These are phyloP conservation scores for Globisporangium parvum DNA, from an alignment of 352 stramenopile species.

Conservation along the genomic window DNA sequence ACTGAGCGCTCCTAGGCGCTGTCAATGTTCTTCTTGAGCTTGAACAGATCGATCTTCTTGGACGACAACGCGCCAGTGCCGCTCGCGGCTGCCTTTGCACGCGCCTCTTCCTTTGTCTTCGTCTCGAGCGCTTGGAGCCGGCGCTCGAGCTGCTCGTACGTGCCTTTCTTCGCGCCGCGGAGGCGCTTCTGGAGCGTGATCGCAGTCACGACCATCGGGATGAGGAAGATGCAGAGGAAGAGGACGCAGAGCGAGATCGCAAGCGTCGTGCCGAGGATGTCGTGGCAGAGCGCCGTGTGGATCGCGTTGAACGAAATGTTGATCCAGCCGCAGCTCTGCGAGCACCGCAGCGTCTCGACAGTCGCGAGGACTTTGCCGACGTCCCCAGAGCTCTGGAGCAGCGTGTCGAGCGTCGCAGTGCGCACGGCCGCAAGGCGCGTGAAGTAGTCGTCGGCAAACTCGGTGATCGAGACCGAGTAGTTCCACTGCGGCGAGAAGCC, in stretches of 20 bases:
- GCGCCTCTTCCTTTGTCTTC: conserved; percentile 38
- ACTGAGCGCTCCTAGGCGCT: neutral
- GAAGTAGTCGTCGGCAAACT: conserved; percentile 61
- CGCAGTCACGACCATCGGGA: conserved; percentile 65
- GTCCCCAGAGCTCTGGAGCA: conserved; percentile 37
- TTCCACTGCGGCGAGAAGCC: conserved; percentile 56
- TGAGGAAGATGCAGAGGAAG: conserved; percentile 67
- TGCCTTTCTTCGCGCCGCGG: conserved; percentile 67
- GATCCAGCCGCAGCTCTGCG: conserved; percentile 72
- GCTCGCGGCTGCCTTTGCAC: conserved; percentile 13
- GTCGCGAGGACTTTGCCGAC: conserved; percentile 46
- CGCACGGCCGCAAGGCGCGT: conserved; percentile 36
- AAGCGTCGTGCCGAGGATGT: conserved; percentile 73
- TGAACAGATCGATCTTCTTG: conserved; percentile 38
- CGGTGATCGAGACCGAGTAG: conserved; percentile 51
- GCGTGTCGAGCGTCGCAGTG: conserved; percentile 28
- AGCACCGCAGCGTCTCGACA: conserved; percentile 64
- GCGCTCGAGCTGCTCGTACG: conserved; percentile 72
- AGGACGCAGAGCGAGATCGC: conserved; percentile 73
- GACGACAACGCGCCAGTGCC: conserved; percentile 5
- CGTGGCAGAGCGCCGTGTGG: conserved; percentile 60
- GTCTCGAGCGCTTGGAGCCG: conserved; percentile 61
- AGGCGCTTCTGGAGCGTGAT: conserved; percentile 77
- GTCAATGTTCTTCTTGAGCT: conserved; percentile 38
- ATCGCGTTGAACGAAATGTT: conserved; percentile 80